Evolutionary conservation across 2,329 filamentous ascomycete species (phyloP).

Genomic region (Fusarium secorum): DNA sequence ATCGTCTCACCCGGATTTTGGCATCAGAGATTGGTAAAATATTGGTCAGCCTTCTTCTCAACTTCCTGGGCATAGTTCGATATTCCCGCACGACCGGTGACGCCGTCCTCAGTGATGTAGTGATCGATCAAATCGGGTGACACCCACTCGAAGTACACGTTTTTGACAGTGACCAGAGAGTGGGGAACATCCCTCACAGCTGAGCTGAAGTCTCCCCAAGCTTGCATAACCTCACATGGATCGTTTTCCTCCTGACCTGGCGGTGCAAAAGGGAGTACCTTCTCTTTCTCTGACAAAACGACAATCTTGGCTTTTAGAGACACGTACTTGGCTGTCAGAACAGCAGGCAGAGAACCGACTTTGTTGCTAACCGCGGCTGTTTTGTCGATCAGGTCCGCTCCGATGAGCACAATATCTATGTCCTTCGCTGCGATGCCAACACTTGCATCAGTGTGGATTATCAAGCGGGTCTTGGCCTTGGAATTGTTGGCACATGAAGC

Average conservation of each 20-base stretch:
- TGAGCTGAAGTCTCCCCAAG: constrained; percentile 51
- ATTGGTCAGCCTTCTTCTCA: constrained; percentile 47
- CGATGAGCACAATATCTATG: constrained; percentile 68
- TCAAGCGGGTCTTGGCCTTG: constrained; percentile 47
- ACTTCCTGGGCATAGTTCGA: constrained; percentile 49
- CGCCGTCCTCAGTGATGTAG: constrained; percentile 64
- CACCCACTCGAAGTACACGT: constrained; percentile 70
- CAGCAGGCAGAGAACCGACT: constrained; percentile 67
- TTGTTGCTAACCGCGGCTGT: constrained; percentile 72
- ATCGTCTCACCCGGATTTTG: constrained; percentile 8
- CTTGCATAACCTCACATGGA: constrained; percentile 55
- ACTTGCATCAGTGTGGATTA: constrained; percentile 67
- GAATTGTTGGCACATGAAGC: constrained; percentile 51
- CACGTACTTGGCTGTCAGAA: constrained; percentile 61
- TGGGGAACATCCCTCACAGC: neutral
- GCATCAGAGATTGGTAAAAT: constrained; percentile 52
- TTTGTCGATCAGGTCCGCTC: constrained; percentile 68
- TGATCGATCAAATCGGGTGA: constrained; percentile 57
- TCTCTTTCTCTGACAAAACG: constrained; percentile 67
- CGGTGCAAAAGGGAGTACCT: constrained; percentile 58
- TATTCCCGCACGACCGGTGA: constrained; percentile 52
- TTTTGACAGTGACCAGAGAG: constrained; percentile 49
- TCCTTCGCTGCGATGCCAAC: constrained; percentile 59
- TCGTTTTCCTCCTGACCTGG: constrained; percentile 59
- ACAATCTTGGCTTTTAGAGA: constrained; percentile 58